Conservation (phyloP, 2,329 filamentous ascomycete genomes). For the Ophiostoma perfectum region DNA sequence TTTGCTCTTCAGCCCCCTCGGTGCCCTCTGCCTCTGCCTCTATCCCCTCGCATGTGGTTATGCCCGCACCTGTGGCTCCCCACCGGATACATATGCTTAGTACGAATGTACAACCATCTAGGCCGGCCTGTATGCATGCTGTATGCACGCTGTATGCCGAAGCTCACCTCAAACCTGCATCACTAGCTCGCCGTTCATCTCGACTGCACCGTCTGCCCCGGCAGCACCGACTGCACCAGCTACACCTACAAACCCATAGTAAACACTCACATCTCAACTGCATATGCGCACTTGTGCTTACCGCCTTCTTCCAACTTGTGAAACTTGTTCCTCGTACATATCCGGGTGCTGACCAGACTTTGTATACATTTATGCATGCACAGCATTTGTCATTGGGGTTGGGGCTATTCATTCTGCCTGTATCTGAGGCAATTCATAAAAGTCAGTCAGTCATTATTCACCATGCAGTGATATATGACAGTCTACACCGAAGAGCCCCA, state of each 20-base stretch:
- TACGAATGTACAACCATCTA: no score
- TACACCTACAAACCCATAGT: no score
- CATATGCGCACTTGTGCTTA: constrained; percentile 6
- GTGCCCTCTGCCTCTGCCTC: background rate
- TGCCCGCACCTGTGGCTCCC: no score
- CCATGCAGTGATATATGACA: background rate
- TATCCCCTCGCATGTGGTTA: background rate
- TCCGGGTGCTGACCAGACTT: background rate
- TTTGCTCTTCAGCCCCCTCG: background rate
- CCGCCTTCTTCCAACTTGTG: constrained; percentile 1
- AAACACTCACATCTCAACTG: constrained; percentile 1
- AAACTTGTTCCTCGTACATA: background rate
- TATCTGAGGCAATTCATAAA: no score
- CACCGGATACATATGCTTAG: no score
- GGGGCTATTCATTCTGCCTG: background rate
- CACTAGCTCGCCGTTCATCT: no score
- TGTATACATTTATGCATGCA: background rate
- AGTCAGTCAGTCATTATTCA: background rate
- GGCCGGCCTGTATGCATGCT: no score
- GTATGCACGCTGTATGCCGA: no score
- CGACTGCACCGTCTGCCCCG: no score
- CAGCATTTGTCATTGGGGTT: background rate
- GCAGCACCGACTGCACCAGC: no score
- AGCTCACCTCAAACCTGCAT: no score
- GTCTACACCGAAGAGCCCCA: constrained; percentile 8